A percentile compares a stretch with the other conserved stretches of the same genome.
These are phyloP conservation scores for Alternaria ventricosa DNA, from an alignment of 2,329 filamentous ascomycete species.

Conservation along the genomic window DNA sequence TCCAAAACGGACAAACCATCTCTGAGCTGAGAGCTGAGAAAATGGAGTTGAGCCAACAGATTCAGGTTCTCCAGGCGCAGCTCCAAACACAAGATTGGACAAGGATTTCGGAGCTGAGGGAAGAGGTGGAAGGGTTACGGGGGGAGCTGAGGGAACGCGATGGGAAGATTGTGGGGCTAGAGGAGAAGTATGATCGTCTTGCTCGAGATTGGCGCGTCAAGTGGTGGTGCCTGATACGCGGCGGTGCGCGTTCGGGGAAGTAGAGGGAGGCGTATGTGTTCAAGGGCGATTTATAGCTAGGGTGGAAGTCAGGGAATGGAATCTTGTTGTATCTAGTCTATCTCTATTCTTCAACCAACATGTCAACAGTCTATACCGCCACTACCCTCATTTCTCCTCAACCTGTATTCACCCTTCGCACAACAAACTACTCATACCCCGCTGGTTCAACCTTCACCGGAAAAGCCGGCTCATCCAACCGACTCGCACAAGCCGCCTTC, in stretches of 20 bases:
- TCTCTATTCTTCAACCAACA: not conserved
- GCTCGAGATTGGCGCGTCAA: not conserved
- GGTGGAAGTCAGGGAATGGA: not conserved
- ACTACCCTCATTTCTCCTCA: no score
- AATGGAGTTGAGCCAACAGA: not conserved
- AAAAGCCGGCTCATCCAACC: constrained; percentile 62
- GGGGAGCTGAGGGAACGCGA: not conserved
- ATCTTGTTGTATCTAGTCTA: not conserved
- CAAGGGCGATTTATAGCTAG: not conserved
- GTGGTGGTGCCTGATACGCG: not conserved
- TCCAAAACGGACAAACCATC: not conserved
- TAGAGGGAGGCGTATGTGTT: not conserved
- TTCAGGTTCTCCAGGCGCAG: not conserved
- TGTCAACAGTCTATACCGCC: not conserved
- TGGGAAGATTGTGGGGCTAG: not conserved
- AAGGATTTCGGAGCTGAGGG: not conserved
- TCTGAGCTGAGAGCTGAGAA: not conserved
- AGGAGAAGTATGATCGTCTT: not conserved
- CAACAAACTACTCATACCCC: constrained; percentile 31
- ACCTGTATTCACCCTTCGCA: not conserved
- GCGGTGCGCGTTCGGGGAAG: not conserved
- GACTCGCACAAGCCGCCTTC: constrained; percentile 67
- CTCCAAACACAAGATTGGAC: not conserved
- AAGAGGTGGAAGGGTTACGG: not conserved
- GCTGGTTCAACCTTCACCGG: constrained; percentile 50